Percentiles rank a stretch among this genome's conserved stretches.
Conservation (phyloP, 495 filamentous ascomycete genomes). For the Aspergillus hancockii region DNA sequence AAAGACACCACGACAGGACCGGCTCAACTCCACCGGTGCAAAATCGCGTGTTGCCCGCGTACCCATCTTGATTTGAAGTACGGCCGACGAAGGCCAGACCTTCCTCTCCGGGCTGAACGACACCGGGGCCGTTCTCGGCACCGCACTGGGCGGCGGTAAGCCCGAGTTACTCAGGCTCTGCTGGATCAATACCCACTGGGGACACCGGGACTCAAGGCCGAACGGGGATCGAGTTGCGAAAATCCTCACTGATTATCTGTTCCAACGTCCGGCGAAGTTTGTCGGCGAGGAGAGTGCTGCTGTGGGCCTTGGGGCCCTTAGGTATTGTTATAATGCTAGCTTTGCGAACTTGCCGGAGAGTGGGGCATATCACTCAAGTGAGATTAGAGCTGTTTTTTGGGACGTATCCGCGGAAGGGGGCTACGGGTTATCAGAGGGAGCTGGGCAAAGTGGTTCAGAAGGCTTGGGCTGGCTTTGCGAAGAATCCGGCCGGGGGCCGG, state of each 20-base stretch:
- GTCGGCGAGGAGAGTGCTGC: constrained; percentile 22
- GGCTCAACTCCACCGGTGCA: constrained; percentile 2
- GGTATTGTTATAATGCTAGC: constrained; percentile 35
- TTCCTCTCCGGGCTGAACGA: constrained; percentile 15
- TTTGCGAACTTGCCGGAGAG: constrained; percentile 29
- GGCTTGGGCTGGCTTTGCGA: constrained; percentile 36
- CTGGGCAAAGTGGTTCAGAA: constrained; percentile 28
- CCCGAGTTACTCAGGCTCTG: background rate
- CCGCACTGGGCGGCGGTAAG: background rate
- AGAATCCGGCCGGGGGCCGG: constrained; percentile 29
- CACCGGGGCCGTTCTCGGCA: constrained; percentile 4
- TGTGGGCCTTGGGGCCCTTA: constrained; percentile 26
- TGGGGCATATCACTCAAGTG: constrained; percentile 30
- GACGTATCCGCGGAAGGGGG: constrained; percentile 20
- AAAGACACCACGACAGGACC: background rate
- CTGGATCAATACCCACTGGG: constrained; percentile 3
- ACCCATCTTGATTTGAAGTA: constrained; percentile 23
- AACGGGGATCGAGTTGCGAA: constrained; percentile 22
- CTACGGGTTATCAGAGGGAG: constrained; percentile 25
- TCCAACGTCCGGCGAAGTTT: constrained; percentile 24
- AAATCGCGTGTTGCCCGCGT: constrained; percentile 15
- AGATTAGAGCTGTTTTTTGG: constrained; percentile 35
- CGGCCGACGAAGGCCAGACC: constrained; percentile 21
- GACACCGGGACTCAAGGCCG: constrained; percentile 11
- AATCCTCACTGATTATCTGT: constrained; percentile 26